phyloP scores from a whole-genome alignment of 768 basidiomycete species.

The Trametes coccinea region DNA sequence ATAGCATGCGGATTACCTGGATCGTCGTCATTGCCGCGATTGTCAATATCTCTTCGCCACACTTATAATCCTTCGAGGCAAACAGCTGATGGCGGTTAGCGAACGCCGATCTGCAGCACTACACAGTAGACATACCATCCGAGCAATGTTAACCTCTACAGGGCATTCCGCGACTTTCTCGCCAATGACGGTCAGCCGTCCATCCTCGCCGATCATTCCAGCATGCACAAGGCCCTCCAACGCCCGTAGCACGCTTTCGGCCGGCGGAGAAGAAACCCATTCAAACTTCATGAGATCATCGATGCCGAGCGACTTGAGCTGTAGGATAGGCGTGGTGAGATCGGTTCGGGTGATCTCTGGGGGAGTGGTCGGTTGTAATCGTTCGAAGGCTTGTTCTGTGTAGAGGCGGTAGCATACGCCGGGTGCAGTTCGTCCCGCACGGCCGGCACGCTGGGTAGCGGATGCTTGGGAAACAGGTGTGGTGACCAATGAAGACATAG shows the following conservation, averaged over 20 bases:
- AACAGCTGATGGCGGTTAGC: conserved; percentile 59
- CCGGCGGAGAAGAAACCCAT: conserved; percentile 88
- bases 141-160: conserved; percentile 89
- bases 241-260: conserved; percentile 81
- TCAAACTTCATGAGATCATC: conserved; percentile 96
- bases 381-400: conserved; percentile 57
- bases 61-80: conserved; percentile 78
- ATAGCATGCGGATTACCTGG: conserved; percentile 53
- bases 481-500: conserved; percentile 80
- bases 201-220: conserved; percentile 83
- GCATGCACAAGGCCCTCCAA: conserved; percentile 79
- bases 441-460: conserved; percentile 89
- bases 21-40: conserved; percentile 96
- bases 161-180: conserved; percentile 92
- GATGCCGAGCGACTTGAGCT: conserved; percentile 92
- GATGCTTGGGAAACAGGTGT: conserved; percentile 87
- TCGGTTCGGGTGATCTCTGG: conserved; percentile 93
- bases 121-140: conserved; percentile 64
- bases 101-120: no score
- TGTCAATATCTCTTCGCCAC: conserved; percentile 93
- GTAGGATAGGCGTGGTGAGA: conserved; percentile 87
- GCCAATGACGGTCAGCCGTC: conserved; percentile 74
- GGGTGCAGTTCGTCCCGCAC: conserved; percentile 90
- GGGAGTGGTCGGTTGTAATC: conserved; percentile 68
- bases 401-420: conserved; percentile 95